phyloP scores from a whole-genome alignment of 495 filamentous ascomycete species.

The Poronia punctata region DNA sequence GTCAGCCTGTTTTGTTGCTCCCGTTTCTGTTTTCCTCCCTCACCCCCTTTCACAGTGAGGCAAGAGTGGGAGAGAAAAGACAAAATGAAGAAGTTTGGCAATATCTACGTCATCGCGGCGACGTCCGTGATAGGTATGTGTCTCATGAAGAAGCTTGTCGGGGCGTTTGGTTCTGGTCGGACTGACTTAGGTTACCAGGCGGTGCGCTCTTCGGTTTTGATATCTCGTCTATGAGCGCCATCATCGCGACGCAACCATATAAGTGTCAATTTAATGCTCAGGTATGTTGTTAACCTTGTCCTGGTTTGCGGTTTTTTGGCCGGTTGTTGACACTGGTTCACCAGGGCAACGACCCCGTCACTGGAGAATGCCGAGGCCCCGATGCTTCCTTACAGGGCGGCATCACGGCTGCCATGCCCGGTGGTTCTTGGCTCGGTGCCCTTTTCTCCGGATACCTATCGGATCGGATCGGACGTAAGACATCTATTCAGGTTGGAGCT shows the following conservation, averaged over 20 bases:
- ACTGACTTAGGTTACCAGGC: conserved; percentile 39
- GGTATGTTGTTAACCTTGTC: conserved; percentile 17
- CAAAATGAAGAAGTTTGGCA: conserved; percentile 50
- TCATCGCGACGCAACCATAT: conserved; percentile 55
- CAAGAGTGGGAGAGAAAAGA: conserved; percentile 14
- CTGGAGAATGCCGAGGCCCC: conserved; percentile 41
- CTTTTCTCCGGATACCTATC: conserved; percentile 59
- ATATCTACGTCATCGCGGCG: conserved; percentile 68
- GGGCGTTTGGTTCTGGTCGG: conserved; percentile 2
- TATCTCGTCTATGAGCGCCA: conserved; percentile 76
- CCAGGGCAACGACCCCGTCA: conserved; percentile 22
- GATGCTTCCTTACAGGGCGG: conserved; percentile 46
- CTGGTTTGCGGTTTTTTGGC: conserved; percentile 4
- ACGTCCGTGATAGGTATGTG: conserved; percentile 56
- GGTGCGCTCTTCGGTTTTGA: conserved; percentile 80
- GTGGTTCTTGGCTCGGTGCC: conserved; percentile 68
- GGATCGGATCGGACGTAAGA: conserved; percentile 61
- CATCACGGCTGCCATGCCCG: conserved; percentile 66
- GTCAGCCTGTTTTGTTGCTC: too few species aligned
- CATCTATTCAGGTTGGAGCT: conserved; percentile 55
- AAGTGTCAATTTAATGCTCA: conserved; percentile 59
- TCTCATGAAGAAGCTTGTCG: not conserved
- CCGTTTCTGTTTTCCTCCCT: too few species aligned
- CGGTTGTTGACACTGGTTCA: conserved; percentile 11
- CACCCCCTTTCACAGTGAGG: too few species aligned